phyloP scores from a whole-genome alignment of 1,284 basidiomycete genomes.

The Gomphus bonarii region DNA sequence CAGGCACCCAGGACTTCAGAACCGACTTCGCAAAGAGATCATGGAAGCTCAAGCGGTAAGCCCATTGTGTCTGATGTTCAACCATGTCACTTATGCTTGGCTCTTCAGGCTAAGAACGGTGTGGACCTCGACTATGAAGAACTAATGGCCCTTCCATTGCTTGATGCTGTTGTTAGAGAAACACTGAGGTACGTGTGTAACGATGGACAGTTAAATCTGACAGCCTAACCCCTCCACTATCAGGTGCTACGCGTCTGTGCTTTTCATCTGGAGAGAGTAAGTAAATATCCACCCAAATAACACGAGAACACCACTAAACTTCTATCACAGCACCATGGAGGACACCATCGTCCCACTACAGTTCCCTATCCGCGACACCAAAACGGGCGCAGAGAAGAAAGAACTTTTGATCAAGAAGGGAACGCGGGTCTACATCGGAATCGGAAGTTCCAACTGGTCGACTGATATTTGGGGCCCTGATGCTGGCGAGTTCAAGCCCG shows the following conservation, averaged over 20 bases:
- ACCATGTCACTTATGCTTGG: no score
- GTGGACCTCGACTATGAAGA: constrained; percentile 27
- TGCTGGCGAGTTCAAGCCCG: constrained; percentile 17
- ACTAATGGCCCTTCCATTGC: constrained; percentile 27
- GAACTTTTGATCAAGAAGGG: constrained; percentile 14
- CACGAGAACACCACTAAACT: not conserved
- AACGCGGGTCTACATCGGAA: constrained; percentile 15
- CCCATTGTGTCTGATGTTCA: no score
- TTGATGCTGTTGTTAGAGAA: constrained; percentile 38
- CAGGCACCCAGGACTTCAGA: no score
- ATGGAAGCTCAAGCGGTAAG: no score
- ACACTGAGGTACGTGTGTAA: constrained; percentile 32
- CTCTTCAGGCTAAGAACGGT: no score
- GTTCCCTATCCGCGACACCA: constrained; percentile 11
- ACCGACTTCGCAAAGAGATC: no score
- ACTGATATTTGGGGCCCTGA: constrained; percentile 16
- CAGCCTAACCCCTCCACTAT: no score
- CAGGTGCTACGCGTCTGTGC: no score
- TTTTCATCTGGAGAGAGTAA: no score
- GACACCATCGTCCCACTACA: constrained; percentile 14
- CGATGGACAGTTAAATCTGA: not conserved
- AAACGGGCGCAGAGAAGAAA: constrained; percentile 9
- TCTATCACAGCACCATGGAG: constrained; percentile 7
- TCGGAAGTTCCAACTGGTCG: constrained; percentile 15
- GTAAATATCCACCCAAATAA: not conserved